phyloP scores from a whole-genome alignment of 2,329 filamentous ascomycete species.

The Ophiosphaerella herpotricha region DNA sequence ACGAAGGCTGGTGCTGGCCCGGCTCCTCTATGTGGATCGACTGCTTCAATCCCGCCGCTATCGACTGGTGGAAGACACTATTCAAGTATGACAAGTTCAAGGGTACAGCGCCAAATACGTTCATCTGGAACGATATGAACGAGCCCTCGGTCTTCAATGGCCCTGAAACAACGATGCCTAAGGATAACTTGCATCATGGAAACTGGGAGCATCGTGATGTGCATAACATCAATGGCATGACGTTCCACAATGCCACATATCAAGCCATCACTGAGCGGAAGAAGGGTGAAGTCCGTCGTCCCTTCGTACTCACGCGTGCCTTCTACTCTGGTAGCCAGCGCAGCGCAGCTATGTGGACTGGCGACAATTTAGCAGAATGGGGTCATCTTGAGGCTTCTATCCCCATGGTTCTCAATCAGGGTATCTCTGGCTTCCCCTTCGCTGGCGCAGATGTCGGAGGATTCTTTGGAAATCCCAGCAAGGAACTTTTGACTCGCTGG shows the following conservation, averaged over 20 bases:
- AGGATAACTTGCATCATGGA: conserved; percentile 90
- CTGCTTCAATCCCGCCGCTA: conserved; percentile 88
- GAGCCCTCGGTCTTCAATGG: conserved; percentile 99
- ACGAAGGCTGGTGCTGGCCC: conserved; percentile 99
- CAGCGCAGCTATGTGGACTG: conserved; percentile 96
- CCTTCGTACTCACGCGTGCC: conserved; percentile 89
- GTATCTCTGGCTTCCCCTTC: conserved; percentile 91
- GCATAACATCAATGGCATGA: conserved; percentile 94
- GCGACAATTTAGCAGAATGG: conserved; percentile 95
- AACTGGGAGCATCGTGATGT: conserved; percentile 97
- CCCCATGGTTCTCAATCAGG: conserved; percentile 92
- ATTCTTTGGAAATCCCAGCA: conserved; percentile 96
- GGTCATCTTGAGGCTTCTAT: conserved; percentile 85
- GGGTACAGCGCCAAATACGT: conserved; percentile 83
- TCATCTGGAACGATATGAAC: conserved; percentile 99
- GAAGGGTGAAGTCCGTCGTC: conserved; percentile 81
- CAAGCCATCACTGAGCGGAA: conserved; percentile 82
- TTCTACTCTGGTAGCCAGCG: conserved; percentile 93
- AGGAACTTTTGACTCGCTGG: conserved; percentile 90
- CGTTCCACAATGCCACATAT: conserved; percentile 92
- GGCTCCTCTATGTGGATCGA: conserved; percentile 97
- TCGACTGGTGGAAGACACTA: conserved; percentile 86
- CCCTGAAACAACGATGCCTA: conserved; percentile 97
- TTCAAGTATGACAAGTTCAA: conserved; percentile 90
- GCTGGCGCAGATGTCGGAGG: conserved; percentile 94